Evolutionary conservation across 805 yeast genomes (phyloP).

Genomic region (Yueomyces sp.): DNA sequence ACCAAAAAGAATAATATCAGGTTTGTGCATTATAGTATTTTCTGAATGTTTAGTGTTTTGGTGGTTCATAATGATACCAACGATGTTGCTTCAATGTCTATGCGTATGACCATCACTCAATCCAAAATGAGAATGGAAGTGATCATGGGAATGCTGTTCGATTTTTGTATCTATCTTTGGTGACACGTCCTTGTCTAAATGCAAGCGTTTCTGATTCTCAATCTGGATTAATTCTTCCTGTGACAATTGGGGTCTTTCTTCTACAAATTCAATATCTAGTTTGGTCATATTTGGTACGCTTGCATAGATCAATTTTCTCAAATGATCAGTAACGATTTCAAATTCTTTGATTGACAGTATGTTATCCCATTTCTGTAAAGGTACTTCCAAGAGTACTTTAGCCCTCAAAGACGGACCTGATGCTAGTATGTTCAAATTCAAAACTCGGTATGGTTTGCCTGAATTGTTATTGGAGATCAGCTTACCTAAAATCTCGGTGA

Average conservation of each 20-base stretch:
- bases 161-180: constrained; percentile 3
- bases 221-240: constrained; percentile 17
- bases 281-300: constrained; percentile 32
- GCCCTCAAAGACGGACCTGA: constrained; percentile 42
- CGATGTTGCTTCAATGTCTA: constrained; percentile 5
- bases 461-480: constrained; percentile 25
- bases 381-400: constrained; percentile 22
- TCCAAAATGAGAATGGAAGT: constrained; percentile 11
- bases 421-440: constrained; percentile 32
- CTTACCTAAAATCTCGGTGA: constrained; percentile 3
- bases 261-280: constrained; percentile 26
- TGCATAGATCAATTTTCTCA: constrained; percentile 21
- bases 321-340: constrained; percentile 24
- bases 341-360: constrained; percentile 26
- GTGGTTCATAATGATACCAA: too few relatives aligned
- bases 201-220: constrained; percentile 8
- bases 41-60: too few relatives aligned
- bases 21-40: too few relatives aligned
- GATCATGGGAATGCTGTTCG: constrained; percentile 6
- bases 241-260: background rate
- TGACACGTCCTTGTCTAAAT: constrained; percentile 3
- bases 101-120: constrained; percentile 10
- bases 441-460: constrained; percentile 22
- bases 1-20: too few relatives aligned
- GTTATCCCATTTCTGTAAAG: constrained; percentile 28